phyloP scores from a whole-genome alignment of 805 yeast genomes.

The Sugiyamaella smithiae region DNA sequence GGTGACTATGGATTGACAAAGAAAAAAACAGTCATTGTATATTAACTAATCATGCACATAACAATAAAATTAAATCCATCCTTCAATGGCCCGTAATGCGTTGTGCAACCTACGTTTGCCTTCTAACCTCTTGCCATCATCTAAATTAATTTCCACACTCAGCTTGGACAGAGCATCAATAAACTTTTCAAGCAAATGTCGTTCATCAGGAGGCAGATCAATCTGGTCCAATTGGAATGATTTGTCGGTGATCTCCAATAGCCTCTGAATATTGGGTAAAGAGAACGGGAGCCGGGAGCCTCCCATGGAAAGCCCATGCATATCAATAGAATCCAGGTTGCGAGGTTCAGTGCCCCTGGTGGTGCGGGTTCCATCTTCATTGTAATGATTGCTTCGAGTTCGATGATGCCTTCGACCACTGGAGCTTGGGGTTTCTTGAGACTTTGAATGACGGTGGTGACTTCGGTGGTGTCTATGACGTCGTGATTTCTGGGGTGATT shows the following conservation, averaged over 20 bases:
- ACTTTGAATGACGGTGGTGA: background rate
- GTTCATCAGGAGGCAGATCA: conserved; percentile 72
- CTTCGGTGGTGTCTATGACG: background rate
- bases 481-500: background rate
- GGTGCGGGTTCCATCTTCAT: background rate
- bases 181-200: conserved; percentile 75
- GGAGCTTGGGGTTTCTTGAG: background rate
- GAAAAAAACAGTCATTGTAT: no score
- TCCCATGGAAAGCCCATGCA: background rate
- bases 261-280: conserved; percentile 26
- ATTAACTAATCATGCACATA: background rate
- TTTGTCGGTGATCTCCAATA: conserved; percentile 28
- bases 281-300: conserved; percentile 15
- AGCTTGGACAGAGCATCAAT: conserved; percentile 81
- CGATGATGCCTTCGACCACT: background rate
- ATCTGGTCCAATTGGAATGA: conserved; percentile 61
- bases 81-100: conserved; percentile 84
- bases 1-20: no score
- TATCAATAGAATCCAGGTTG: background rate
- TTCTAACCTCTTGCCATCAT: conserved; percentile 73
- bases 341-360: background rate
- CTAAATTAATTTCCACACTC: conserved; percentile 87
- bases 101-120: conserved; percentile 76
- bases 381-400: background rate
- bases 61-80: conserved; percentile 45